A percentile compares a stretch with the other conserved stretches of the same genome.
phyloP scores from a whole-genome alignment of 2,329 filamentous ascomycete genomes.

The Arthrobotrys conoides region DNA sequence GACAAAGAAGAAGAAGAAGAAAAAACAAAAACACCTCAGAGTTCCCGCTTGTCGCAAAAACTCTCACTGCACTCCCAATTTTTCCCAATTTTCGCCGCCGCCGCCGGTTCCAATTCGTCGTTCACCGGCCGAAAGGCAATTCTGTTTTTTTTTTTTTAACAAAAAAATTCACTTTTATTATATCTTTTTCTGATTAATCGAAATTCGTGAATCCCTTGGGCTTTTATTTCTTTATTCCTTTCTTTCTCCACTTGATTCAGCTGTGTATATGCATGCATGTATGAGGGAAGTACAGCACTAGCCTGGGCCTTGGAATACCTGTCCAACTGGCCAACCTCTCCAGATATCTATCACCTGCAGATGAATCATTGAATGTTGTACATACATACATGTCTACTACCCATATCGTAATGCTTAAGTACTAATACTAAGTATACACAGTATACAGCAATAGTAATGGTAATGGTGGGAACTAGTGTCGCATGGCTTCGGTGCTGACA shows the following conservation, averaged over 20 bases:
- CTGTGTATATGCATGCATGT: slow-evolving; percentile 1
- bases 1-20: slow-evolving; percentile 40
- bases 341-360: slow-evolving; percentile 24
- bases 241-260: slow-evolving; percentile 36
- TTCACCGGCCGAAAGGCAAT: slow-evolving; percentile 40
- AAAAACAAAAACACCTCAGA: slow-evolving; percentile 35
- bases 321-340: slow-evolving; percentile 19
- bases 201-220: slow-evolving; percentile 1
- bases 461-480: slow-evolving; percentile 47
- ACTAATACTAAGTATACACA: too few species aligned
- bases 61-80: too few species aligned
- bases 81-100: slow-evolving; percentile 29
- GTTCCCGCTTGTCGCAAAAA: slow-evolving; percentile 39
- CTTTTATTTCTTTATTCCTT: too few species aligned
- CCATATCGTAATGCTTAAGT: background rate
- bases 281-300: slow-evolving; percentile 13
- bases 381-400: slow-evolving; percentile 1
- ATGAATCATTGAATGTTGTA: slow-evolving; percentile 9
- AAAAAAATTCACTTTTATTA: too few species aligned
- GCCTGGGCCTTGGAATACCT: slow-evolving; percentile 16
- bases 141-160: too few species aligned
- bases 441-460: slow-evolving; percentile 3
- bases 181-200: too few species aligned
- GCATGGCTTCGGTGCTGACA: slow-evolving; percentile 59
- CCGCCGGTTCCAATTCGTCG: slow-evolving; percentile 23